A percentile compares a stretch with the other conserved stretches of the same genome.
phyloP scores from a whole-genome alignment of 225 moss, liverwort and hornwort species.

The Thuidium tamariscinum region DNA sequence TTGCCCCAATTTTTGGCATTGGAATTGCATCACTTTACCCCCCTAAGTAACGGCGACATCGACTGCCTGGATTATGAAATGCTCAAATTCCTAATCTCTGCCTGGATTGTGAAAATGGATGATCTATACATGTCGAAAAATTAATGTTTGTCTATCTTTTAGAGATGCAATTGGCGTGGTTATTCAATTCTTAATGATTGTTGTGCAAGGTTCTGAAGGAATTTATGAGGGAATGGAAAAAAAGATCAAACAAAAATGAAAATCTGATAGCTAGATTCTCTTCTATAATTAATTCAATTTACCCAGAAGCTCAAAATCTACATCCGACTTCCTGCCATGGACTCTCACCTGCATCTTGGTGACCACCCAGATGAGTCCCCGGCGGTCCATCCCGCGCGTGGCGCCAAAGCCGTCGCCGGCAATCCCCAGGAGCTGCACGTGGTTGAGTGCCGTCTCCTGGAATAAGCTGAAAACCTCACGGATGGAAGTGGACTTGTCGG shows the following conservation, averaged over 20 bases:
- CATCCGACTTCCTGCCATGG: not conserved
- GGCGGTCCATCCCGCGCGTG: not conserved
- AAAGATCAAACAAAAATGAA: not conserved
- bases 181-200: not conserved
- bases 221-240: not conserved
- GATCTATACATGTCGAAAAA: not conserved
- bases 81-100: too few species aligned
- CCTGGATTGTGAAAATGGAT: not conserved
- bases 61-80: too few species aligned
- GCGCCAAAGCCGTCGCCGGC: conserved; percentile 2
- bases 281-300: not conserved
- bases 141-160: not conserved
- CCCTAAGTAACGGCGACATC: not conserved
- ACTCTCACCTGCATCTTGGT: not conserved
- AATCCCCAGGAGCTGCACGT: not conserved
- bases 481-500: conserved; percentile 14
- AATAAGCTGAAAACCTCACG: conserved; percentile 15
- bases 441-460: conserved; percentile 5
- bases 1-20: too few species aligned
- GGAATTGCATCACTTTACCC: not conserved
- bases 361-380: conserved; percentile 2
- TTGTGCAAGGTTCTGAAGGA: not conserved
- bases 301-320: not conserved
- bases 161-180: not conserved
- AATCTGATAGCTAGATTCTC: not conserved